Evolutionary conservation across 768 basidiomycete genomes (phyloP), one percentile per base, ranked within the genome.

Genomic region (Mrakia blollopis): DNA sequence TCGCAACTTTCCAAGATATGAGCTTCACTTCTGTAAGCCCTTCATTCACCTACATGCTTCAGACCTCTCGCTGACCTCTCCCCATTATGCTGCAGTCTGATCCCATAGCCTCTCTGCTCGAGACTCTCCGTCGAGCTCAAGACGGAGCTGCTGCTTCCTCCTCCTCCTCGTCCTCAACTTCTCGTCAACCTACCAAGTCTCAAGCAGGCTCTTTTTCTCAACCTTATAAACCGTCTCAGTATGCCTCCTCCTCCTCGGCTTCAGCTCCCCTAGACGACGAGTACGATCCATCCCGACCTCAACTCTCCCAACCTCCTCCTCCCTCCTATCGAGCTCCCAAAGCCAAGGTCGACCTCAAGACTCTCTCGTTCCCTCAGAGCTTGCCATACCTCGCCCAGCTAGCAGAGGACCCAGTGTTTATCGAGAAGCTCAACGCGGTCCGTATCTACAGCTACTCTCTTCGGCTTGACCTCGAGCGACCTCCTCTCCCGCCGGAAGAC

Each of bases 221-320:
- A 30, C 32, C 32, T 1, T 21, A 65, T 8, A 6, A 21, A 8
- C 23, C 63, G 3, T 39, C 16, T 23, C 39, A 35, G 10, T 8
- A 35, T 37, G 6, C 63, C 37, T 68, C 35, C 39, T 21, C 23
- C 2, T 68, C 35, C 65, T 39, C 65, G 11, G 35, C 63, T 23
- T 4, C 37, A 68, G 21, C 37, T n/a, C 65, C 65, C 3, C 39
- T 39, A 25, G 65, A 68, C 39, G 65, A 68, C 8, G 65, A 68
- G 25, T 68, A 68, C 65, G 65, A 68, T n/a, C 65, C 65, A 4
- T 18, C 65, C 21, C 65, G n/a, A 37, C 65, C 65, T 37, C 65
- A 39, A 25, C 65, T 68, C 65, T 21, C 11, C 21, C 65, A 23
- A 39, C 65, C 32, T 37, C 62, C 65, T 68, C 65, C 35, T 23